Base-by-base conservation (phyloP, 2,329 filamentous ascomycete genomes). In the Venturia aucupariae region DNA sequence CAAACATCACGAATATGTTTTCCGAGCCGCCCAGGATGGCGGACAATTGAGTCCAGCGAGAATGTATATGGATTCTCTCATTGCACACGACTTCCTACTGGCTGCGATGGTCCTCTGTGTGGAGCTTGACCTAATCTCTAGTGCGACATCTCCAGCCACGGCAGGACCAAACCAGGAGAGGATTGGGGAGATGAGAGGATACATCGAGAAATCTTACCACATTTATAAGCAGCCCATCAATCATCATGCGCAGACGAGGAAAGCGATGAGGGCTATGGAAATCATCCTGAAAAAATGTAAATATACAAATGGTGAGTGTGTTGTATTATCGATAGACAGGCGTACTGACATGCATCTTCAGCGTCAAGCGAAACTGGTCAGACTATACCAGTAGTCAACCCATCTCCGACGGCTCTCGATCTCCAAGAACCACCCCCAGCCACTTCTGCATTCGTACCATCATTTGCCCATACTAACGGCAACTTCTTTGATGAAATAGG, bases 21-120 rank as follows among this genome's bases (percentile, higher is more conserved):
- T 80, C 68, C 73, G 77, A 27, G 80, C 83, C 6, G 44, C 22
- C 2, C 74, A 76, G 46, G 72, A 75, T 1, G 75, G 76, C 8
- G 77, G 79, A 0, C 75, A 76, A 44, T 69, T 82, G 11, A 73
- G 78, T 59, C 73, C 73, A 1, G 74, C 77, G 3, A 76, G 77
- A 30, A 81, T 78, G 78, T 79, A 78, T 64, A 73, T 80, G 68
- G 75, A 76, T 13, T 77, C 77, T 0, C 70, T 81, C 3, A 74
- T 76, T 3, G 77, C 76, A 1, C 76, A 80, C 55, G 77, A 80
- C 65, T 82, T 81, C 67, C 70, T 82, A 4, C 71, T 82, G 0
- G 79, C 78, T 3, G 77, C 78, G 13, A 81, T 79, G 72, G 70
- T 82, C 11, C 69, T 82, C 2, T 81, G 79, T 66, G 72, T 79